These are phyloP conservation scores for Thalassiosira delicatula DNA, from an alignment of 352 stramenopile genomes.

Conservation along the genomic window DNA sequence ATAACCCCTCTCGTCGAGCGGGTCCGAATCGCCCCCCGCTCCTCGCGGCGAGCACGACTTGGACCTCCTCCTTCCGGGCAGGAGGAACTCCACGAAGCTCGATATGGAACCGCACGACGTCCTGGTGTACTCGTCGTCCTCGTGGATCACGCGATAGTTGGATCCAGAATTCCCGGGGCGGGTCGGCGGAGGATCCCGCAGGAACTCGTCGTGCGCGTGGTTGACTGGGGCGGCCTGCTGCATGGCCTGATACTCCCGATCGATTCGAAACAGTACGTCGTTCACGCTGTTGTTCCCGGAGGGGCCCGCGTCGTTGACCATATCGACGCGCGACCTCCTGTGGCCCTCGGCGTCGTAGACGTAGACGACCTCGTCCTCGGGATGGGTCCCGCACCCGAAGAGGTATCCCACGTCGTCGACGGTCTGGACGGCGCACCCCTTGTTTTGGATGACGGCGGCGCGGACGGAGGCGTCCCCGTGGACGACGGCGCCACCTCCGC, in stretches of 20 bases:
- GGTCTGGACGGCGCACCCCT: slow-evolving; percentile 28
- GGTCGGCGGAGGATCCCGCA: slow-evolving; percentile 11
- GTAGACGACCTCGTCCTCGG: slow-evolving; percentile 36
- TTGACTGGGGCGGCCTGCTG: no score
- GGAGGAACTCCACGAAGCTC: slow-evolving; percentile 8
- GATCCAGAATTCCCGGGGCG: no score
- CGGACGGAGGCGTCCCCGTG: slow-evolving; percentile 14
- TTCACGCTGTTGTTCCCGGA: slow-evolving; percentile 17
- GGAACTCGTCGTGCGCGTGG: slow-evolving; percentile 3
- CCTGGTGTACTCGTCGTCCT: slow-evolving; percentile 11
- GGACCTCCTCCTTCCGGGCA: slow-evolving; percentile 4
- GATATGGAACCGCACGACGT: neutral
- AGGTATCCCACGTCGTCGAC: slow-evolving; percentile 39
- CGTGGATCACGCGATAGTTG: slow-evolving; percentile 13
- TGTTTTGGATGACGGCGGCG: slow-evolving; percentile 22
- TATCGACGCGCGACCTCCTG: no score
- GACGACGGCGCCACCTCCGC: no score
- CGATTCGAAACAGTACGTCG: slow-evolving; percentile 14
- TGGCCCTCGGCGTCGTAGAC: slow-evolving; percentile 13
- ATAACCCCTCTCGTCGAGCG: no score
- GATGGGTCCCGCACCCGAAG: slow-evolving; percentile 32
- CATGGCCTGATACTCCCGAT: slow-evolving; percentile 35
- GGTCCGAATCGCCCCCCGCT: no score
- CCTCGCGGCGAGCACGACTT: no score
- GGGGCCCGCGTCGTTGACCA: no score